Base-by-base conservation (phyloP, 2,329 filamentous ascomycete species). In the Hysterium pulicare region DNA sequence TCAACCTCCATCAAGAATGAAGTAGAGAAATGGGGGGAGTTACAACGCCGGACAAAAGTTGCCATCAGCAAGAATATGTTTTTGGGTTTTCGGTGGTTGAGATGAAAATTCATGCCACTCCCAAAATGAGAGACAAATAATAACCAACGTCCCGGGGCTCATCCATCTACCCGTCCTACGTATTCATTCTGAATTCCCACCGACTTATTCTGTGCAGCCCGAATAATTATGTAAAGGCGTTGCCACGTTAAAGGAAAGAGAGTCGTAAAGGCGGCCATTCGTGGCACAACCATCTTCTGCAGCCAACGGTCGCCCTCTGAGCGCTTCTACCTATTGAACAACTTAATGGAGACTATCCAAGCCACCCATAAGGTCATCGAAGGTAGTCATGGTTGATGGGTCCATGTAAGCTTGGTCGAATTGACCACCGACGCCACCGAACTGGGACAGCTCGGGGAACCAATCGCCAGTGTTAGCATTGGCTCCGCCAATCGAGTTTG, bases 401-500 rank as follows among this genome's bases (percentile, higher is more conserved):
- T 61, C 54, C 10, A 26, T 45, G 38, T 58, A 61, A 32, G 54
- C 47, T 41, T 54, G 54, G 41, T 68, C 60, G 46, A 62, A 67
- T 44, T 70, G 67, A 16, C 50, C 48, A 24, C 59, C 61, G 52
- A 71, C n/a, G 21, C 67, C 69, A 30, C 67, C 67, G 52, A 71
- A 54, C 45, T 64, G 59, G 28, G 52, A 58, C 41, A 65, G 59
- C n/a, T 68, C 64, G 15, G 64, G 65, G 41, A 68, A 69, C 54
- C 66, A 68, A 43, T 62, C 57, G 40, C 51, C 49, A 37, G 54
- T 61, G 26, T 46, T 50, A 42, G 51, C 55, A 34, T 59, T 47
- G 19, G 44, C 39, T 50, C 59, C 55, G 38, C 50, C 54, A 47
- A 44, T 50, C 11, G 55, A 40, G 31, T 51, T 51, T 5, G 49